Conservation (phyloP, 768 basidiomycete species). For the Rhodotorula kratochvilovae region DNA sequence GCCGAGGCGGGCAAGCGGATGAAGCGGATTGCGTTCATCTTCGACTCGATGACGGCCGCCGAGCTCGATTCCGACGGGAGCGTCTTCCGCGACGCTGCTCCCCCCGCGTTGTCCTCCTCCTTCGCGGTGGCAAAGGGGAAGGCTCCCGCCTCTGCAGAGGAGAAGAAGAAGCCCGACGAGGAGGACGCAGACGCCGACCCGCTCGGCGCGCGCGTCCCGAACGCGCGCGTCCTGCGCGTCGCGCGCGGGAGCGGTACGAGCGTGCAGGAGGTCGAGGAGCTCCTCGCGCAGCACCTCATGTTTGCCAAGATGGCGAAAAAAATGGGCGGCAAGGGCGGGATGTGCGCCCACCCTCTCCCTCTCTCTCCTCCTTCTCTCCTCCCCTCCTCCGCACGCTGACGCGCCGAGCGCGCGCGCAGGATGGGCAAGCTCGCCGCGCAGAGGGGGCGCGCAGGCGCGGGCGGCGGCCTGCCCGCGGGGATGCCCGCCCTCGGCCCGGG, state of each 20-base stretch:
- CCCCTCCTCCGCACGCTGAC: no score
- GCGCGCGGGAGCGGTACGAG: constrained; percentile 90
- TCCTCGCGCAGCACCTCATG: constrained; percentile 94
- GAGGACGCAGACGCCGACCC: constrained; percentile 40
- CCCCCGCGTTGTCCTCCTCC: no score
- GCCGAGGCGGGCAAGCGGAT: constrained; percentile 84
- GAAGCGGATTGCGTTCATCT: constrained; percentile 98
- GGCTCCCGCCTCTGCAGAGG: neutral
- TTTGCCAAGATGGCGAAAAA: constrained; percentile 99
- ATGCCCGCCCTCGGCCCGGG: constrained; percentile 29
- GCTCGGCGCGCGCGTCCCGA: constrained; percentile 58
- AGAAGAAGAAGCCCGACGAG: neutral
- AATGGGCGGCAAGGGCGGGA: constrained; percentile 94
- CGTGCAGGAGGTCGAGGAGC: constrained; percentile 95
- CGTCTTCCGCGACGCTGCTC: constrained; percentile 65
- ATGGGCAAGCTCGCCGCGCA: constrained; percentile 81
- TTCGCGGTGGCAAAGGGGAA: constrained; percentile 24
- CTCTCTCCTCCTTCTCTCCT: neutral
- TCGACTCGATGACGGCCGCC: constrained; percentile 88
- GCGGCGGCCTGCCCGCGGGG: constrained; percentile 53
- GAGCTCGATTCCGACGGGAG: constrained; percentile 95
- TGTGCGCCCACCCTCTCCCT: constrained; percentile 52
- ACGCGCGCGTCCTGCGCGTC: constrained; percentile 83
- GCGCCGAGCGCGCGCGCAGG: constrained; percentile 51
- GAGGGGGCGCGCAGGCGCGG: constrained; percentile 71